Percentiles rank a stretch among this genome's conserved stretches.
Conservation (phyloP, 108 stramenopile genomes). For the Mediolabrus comicus region DNA sequence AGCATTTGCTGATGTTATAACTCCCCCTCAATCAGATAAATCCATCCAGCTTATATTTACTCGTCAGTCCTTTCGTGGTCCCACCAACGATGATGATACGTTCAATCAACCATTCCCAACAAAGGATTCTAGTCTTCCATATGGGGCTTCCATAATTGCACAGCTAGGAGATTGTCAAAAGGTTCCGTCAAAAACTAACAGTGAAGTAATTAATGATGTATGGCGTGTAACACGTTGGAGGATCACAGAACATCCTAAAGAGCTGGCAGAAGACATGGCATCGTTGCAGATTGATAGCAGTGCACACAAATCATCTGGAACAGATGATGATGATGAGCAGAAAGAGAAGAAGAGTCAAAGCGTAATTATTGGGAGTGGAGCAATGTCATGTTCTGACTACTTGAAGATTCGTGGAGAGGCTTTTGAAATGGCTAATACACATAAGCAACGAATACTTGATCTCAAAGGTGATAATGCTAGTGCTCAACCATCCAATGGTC, state of each 20-base stretch:
- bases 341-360: background rate
- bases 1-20: slow-evolving; percentile 52
- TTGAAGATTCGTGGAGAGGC: slow-evolving; percentile 49
- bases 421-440: background rate
- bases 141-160: slow-evolving; percentile 48
- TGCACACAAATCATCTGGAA: background rate
- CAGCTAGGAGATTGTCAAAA: slow-evolving; percentile 28
- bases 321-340: background rate
- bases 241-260: slow-evolving; percentile 53
- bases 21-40: background rate
- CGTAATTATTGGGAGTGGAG: slow-evolving; percentile 33
- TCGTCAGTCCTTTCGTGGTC: slow-evolving; percentile 30
- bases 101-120: slow-evolving; percentile 51
- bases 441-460: slow-evolving; percentile 26
- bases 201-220: background rate
- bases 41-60: slow-evolving; percentile 48
- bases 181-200: background rate
- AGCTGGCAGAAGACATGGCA: slow-evolving; percentile 46
- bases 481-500: slow-evolving; percentile 1
- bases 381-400: slow-evolving; percentile 62
- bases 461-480: background rate
- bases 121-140: slow-evolving; percentile 54
- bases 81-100: slow-evolving; percentile 23
- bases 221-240: slow-evolving; percentile 52
- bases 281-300: slow-evolving; percentile 2